These are phyloP conservation scores for Peronospora destructor DNA, from an alignment of 352 stramenopile species.

Conservation along the genomic window DNA sequence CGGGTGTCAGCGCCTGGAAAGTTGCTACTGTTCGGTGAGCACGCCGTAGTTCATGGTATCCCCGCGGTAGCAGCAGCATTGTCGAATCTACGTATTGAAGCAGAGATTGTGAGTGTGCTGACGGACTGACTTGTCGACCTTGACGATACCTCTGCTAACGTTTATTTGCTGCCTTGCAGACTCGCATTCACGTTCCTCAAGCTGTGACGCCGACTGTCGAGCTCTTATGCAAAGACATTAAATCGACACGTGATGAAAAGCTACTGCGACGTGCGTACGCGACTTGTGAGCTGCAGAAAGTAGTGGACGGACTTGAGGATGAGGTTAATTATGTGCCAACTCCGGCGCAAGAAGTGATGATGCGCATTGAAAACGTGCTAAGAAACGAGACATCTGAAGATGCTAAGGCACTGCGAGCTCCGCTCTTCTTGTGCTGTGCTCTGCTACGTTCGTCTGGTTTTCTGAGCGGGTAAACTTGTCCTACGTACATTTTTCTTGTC, in stretches of 20 bases:
- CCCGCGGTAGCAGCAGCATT: constrained; percentile 78
- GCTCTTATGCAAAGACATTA: constrained; percentile 51
- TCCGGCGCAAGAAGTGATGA: constrained; percentile 35
- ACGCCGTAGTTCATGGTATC: constrained; percentile 85
- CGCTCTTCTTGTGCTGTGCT: constrained; percentile 54
- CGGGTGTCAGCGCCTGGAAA: constrained; percentile 81
- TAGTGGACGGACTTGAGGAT: constrained; percentile 28
- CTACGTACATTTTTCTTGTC: not conserved
- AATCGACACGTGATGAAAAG: constrained; percentile 24
- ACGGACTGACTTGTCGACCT: not conserved
- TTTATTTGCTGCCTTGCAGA: constrained; percentile 17
- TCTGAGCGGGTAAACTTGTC: constrained; percentile 19
- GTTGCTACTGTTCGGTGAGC: constrained; percentile 85
- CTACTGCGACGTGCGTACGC: constrained; percentile 35
- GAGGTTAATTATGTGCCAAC: constrained; percentile 49
- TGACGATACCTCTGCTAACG: not conserved
- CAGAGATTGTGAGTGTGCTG: constrained; percentile 58
- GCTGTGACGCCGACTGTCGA: constrained; percentile 24
- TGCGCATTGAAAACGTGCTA: constrained; percentile 45
- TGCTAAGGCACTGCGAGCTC: constrained; percentile 40
- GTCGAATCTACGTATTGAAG: constrained; percentile 76
- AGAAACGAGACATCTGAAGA: constrained; percentile 35
- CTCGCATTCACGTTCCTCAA: constrained; percentile 15
- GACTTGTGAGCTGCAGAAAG: constrained; percentile 23
- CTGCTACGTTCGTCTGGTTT: constrained; percentile 40